Evolutionary conservation across 1,284 basidiomycete species (phyloP).

Genomic region (Acaromyces ingoldii): DNA sequence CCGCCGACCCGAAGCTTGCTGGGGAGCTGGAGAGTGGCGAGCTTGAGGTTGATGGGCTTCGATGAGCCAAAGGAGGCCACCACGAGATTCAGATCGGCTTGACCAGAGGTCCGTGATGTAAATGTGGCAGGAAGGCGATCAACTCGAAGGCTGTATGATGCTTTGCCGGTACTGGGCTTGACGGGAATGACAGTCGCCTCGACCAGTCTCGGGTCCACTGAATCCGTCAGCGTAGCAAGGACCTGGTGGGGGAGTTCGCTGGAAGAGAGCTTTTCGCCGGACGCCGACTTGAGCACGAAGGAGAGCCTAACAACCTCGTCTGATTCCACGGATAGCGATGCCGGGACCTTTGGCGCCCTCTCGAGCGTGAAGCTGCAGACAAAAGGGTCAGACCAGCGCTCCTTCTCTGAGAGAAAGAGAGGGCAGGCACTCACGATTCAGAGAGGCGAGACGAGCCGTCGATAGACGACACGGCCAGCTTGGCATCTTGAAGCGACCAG

Average conservation of each 20-base stretch:
- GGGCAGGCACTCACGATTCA: neutral
- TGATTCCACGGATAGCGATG: neutral
- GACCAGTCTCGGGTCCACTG: neutral
- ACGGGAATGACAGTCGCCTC: neutral
- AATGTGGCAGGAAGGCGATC: neutral
- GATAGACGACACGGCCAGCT: neutral
- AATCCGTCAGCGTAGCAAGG: neutral
- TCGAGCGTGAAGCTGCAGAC: neutral
- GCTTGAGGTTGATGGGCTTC: neutral
- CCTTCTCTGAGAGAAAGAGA: neutral
- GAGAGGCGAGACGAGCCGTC: slow-evolving; percentile 2
- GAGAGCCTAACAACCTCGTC: slow-evolving; percentile 1
- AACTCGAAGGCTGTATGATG: slow-evolving; percentile 1
- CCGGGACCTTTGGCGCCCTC: neutral
- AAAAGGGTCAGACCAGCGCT: too few species aligned
- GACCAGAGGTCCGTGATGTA: neutral
- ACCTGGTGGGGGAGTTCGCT: neutral
- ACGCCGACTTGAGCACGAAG: neutral
- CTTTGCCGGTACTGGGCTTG: slow-evolving; percentile 3
- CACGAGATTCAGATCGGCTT: neutral
- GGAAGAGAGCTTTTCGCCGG: neutral
- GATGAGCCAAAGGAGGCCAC: slow-evolving; percentile 1
- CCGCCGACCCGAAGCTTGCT: neutral
- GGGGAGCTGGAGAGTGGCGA: neutral
- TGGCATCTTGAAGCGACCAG: neutral